Conservation (phyloP, 176 grass and related monocot species). For the Bromus sterilis region DNA sequence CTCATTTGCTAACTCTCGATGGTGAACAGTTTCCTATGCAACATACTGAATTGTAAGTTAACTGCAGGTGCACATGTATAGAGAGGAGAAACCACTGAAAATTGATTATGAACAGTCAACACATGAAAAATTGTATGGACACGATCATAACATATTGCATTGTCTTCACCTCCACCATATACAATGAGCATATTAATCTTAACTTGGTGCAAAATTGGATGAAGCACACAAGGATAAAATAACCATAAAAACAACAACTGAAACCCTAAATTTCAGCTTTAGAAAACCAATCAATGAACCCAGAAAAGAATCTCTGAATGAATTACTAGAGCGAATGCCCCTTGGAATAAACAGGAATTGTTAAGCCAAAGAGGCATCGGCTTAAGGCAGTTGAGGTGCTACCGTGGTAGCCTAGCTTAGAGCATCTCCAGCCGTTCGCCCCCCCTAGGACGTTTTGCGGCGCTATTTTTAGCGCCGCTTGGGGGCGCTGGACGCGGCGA, state of each 20-base stretch:
- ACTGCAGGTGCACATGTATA: not conserved
- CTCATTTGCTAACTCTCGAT: too few relatives aligned
- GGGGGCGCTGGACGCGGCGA: too few relatives aligned
- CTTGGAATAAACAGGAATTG: not conserved
- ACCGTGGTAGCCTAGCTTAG: too few relatives aligned
- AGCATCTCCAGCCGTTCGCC: too few relatives aligned
- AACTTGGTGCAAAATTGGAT: too few relatives aligned
- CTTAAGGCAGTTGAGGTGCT: not conserved
- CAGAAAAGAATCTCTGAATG: not conserved
- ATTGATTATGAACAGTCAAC: not conserved
- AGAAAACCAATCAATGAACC: not conserved
- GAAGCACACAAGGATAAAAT: too few relatives aligned
- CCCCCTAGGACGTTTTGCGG: too few relatives aligned
- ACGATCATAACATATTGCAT: too few relatives aligned
- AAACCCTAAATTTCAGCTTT: not conserved
- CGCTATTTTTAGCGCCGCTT: too few relatives aligned
- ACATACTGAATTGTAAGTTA: not conserved
- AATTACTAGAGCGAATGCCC: not conserved
- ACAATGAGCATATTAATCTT: too few relatives aligned
- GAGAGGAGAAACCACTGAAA: not conserved
- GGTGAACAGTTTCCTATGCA: not conserved
- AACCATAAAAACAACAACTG: not conserved
- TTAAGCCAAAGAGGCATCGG: not conserved
- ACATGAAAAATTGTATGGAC: too few relatives aligned
- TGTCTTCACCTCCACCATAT: too few relatives aligned